Conservation (phyloP, 2,329 filamentous ascomycete genomes). For the Phialemoniopsis sp. region DNA sequence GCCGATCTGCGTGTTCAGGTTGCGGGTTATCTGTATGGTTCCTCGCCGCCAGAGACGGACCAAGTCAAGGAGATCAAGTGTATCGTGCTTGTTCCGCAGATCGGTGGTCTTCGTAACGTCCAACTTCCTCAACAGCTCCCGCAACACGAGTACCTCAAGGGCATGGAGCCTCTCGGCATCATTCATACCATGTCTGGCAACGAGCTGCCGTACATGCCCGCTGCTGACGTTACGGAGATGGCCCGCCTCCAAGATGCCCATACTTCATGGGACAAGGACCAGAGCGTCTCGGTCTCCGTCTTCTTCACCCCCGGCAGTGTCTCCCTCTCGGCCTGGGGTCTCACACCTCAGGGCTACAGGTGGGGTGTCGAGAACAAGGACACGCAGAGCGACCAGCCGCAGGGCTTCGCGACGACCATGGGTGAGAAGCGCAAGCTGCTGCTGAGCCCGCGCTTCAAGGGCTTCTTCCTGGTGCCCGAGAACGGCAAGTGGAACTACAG, state of each 20-base stretch:
- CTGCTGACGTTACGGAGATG: conserved; percentile 91
- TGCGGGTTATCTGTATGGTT: conserved; percentile 90
- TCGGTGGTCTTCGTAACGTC: conserved; percentile 87
- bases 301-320: conserved; percentile 97
- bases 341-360: conserved; percentile 89
- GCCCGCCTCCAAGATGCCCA: conserved; percentile 85
- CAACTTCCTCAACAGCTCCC: conserved; percentile 87
- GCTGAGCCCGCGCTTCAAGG: conserved; percentile 87
- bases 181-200: conserved; percentile 96
- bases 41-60: conserved; percentile 88
- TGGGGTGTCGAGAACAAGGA: conserved; percentile 98
- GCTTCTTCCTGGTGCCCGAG: conserved; percentile 94
- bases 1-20: conserved; percentile 95
- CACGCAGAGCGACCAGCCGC: conserved; percentile 83
- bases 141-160: conserved; percentile 83
- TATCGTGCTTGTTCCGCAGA: conserved; percentile 96
- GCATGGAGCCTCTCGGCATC: conserved; percentile 85
- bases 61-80: conserved; percentile 96
- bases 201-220: conserved; percentile 94
- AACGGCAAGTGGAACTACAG: conserved; percentile 94
- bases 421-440: conserved; percentile 94
- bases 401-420: conserved; percentile 88
- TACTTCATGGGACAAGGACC: conserved; percentile 73
- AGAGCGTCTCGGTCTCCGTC: conserved; percentile 91
- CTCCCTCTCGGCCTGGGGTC: conserved; percentile 86